Conservation (phyloP, 768 basidiomycete genomes). For the Phlebiopsis flavidoalba region DNA sequence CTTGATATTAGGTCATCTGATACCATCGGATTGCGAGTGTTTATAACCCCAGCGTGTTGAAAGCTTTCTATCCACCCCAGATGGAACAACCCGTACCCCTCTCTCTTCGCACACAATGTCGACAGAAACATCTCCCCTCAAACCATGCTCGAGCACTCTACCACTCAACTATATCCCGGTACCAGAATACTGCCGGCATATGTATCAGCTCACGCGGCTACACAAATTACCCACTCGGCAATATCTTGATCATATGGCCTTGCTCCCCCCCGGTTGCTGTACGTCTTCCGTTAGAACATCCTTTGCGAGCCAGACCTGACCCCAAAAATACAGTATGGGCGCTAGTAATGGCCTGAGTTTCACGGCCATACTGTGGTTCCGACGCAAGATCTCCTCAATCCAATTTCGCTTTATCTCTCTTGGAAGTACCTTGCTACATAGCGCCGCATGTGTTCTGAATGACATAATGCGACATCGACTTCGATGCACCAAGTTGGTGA, state of each 20-base stretch:
- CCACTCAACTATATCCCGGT: too few relatives aligned
- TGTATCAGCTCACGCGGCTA: not conserved
- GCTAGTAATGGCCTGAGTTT: slow-evolving; percentile 10
- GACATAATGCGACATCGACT: slow-evolving; percentile 22
- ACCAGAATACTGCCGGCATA: too few relatives aligned
- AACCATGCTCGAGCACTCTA: too few relatives aligned
- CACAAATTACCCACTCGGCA: not conserved
- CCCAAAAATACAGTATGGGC: slow-evolving; percentile 12
- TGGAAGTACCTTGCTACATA: slow-evolving; percentile 16
- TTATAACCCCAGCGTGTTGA: too few relatives aligned
- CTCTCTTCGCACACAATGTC: too few relatives aligned
- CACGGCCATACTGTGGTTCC: not conserved
- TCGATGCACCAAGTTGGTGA: slow-evolving; percentile 32
- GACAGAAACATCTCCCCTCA: too few relatives aligned
- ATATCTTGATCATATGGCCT: slow-evolving; percentile 1
- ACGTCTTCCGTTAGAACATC: not conserved
- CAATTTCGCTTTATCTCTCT: not conserved
- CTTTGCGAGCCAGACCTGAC: not conserved
- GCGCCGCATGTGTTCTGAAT: slow-evolving; percentile 17
- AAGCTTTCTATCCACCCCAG: too few relatives aligned
- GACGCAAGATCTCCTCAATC: not conserved
- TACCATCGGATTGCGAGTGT: too few relatives aligned
- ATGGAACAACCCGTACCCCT: too few relatives aligned
- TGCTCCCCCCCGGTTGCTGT: too few relatives aligned
- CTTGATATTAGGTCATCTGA: too few relatives aligned